phyloP scores from a whole-genome alignment of 1,284 basidiomycete genomes.

The Afroboletus lepidellus region DNA sequence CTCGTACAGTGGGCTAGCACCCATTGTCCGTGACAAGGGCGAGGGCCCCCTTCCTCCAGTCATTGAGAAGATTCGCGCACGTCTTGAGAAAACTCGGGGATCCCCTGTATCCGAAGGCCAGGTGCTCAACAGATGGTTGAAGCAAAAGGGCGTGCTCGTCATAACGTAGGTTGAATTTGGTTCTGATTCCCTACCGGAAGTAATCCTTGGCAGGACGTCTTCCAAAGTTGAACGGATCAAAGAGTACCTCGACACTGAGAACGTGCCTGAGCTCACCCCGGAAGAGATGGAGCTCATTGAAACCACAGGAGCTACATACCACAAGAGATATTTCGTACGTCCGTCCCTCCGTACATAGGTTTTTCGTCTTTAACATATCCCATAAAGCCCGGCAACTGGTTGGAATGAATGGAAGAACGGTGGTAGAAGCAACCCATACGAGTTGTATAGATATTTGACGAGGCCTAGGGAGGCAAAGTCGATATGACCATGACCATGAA shows the following conservation, averaged over 20 bases:
- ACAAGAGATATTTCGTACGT: slow-evolving; percentile 43
- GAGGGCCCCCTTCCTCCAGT: slow-evolving; percentile 49
- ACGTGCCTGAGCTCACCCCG: slow-evolving; percentile 54
- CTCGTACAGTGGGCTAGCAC: slow-evolving; percentile 66
- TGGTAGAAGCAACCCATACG: no score
- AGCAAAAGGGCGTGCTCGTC: slow-evolving; percentile 56
- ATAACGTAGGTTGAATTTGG: slow-evolving; percentile 60
- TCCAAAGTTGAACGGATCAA: slow-evolving; percentile 64
- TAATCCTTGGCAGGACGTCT: slow-evolving; percentile 65
- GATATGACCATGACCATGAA: no score
- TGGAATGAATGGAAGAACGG: background rate
- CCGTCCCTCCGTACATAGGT: background rate
- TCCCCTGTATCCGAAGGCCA: slow-evolving; percentile 51
- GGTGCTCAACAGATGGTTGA: slow-evolving; percentile 61
- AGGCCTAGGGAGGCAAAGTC: no score
- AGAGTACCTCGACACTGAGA: slow-evolving; percentile 60
- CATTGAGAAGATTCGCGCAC: slow-evolving; percentile 48
- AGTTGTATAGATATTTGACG: no score
- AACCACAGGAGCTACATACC: slow-evolving; percentile 55
- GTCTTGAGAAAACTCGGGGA: slow-evolving; percentile 44
- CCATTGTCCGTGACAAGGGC: slow-evolving; percentile 53
- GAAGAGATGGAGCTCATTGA: slow-evolving; percentile 67
- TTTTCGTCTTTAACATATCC: background rate
- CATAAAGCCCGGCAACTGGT: background rate
- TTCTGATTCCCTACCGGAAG: background rate